These are phyloP conservation scores for Colletotrichum tropicale DNA, from an alignment of 2,329 filamentous ascomycete species.

Conservation along the genomic window DNA sequence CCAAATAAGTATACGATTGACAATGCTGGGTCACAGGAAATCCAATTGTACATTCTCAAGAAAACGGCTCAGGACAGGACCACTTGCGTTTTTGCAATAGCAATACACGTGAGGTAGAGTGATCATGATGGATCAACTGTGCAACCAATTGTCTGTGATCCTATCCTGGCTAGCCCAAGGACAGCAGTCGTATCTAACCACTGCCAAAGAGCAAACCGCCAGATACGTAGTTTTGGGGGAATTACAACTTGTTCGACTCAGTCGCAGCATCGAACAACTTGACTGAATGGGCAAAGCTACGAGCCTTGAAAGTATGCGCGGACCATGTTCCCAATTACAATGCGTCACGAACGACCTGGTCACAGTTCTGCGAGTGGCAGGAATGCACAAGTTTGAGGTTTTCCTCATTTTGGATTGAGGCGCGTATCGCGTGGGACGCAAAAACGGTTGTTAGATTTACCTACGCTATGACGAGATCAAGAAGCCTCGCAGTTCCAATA, in stretches of 20 bases:
- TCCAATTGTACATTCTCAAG: background rate
- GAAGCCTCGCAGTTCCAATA: fast-evolving
- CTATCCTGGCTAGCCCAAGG: background rate
- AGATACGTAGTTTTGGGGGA: background rate
- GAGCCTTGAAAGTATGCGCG: background rate
- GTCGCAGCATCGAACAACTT: background rate
- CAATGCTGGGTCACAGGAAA: background rate
- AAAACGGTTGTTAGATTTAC: background rate
- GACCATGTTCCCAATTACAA: background rate
- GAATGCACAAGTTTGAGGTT: background rate
- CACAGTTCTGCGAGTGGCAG: background rate
- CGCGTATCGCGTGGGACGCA: background rate
- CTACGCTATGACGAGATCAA: background rate
- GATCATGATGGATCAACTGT: background rate
- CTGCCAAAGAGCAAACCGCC: background rate
- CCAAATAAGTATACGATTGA: background rate
- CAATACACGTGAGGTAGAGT: background rate
- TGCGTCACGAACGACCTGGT: background rate
- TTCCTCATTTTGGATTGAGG: background rate
- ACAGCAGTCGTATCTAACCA: background rate
- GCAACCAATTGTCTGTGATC: background rate
- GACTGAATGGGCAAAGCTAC: background rate
- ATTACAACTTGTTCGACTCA: background rate
- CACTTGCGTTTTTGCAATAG: background rate
- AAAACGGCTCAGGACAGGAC: background rate